Conservation (phyloP, 1,139 yeast genomes). For the Yamadazyma siamensis region DNA sequence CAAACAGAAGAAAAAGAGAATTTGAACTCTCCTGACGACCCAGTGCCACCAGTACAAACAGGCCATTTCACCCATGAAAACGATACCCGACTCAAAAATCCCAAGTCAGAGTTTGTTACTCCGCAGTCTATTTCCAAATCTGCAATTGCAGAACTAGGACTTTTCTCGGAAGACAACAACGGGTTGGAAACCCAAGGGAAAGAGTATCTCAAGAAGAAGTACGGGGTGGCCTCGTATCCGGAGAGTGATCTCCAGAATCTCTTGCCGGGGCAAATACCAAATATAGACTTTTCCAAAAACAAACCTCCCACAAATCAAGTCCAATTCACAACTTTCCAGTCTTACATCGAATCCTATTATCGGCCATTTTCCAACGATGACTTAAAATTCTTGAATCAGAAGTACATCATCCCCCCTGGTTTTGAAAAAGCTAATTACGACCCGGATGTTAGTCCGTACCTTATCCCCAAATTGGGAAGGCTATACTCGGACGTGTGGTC, state of each 20-base stretch:
- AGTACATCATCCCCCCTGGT: constrained; percentile 52
- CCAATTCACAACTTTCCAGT: constrained; percentile 82
- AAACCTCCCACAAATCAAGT: constrained; percentile 87
- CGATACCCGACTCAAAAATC: constrained; percentile 65
- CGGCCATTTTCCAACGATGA: constrained; percentile 79
- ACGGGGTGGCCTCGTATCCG: constrained; percentile 90
- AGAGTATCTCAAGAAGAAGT: constrained; percentile 70
- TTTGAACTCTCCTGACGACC: constrained; percentile 27
- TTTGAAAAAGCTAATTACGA: constrained; percentile 52
- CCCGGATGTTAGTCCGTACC: constrained; percentile 62
- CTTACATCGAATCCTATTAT: constrained; percentile 83
- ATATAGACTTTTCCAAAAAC: constrained; percentile 77
- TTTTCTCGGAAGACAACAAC: constrained; percentile 60
- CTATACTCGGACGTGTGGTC: constrained; percentile 82
- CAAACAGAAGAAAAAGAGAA: constrained; percentile 12
- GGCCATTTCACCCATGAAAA: constrained; percentile 48
- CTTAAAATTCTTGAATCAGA: constrained; percentile 64
- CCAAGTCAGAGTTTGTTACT: constrained; percentile 74
- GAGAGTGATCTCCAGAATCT: constrained; percentile 67
- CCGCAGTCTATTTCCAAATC: constrained; percentile 70
- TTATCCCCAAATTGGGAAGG: constrained; percentile 83
- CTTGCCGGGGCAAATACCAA: constrained; percentile 87
- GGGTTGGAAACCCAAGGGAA: constrained; percentile 59
- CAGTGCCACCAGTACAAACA: constrained; percentile 42
- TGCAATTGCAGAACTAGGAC: constrained; percentile 60